Evolutionary conservation across 75 land plant species (phyloP), one percentile per base, ranked within the genome.

Genomic region (Picea sitchensis): DNA sequence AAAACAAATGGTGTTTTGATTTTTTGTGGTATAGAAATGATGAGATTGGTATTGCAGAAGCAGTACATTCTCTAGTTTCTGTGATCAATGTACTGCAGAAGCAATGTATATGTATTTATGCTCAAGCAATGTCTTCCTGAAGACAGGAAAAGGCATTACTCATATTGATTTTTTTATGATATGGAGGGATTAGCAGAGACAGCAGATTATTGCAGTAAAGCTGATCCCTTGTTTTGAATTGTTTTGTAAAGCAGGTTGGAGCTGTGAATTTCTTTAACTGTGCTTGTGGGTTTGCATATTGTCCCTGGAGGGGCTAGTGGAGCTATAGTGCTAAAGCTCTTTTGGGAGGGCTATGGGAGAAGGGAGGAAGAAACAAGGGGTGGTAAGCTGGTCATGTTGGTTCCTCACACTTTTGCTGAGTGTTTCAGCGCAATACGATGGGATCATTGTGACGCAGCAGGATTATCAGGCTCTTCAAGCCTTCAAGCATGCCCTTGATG

Each of bases 381-480:
- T 69, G 51, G 51, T 71, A 47, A 20, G 8, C 23, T 41, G 54
- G 73, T 44, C 9, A 18, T 71, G 38, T 44, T 71, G 44, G 18
- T 67, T 71, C 11, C 54, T 71, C 23, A 9, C 74, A 8, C 13
- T 71, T 18, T 21, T 71, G 54, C n/a, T 71, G 14, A 44, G 74
- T 44, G 74, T 71, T 44, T 44, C 51, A 20, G 54, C 56, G 34
- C 74, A 71, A n/a, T 83, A 83, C 80, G 92, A 90, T 65, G 92
- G 88, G 34, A 65, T 90, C 5, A 59, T 84, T 14, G 83, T 92
- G 59, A 87, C 87, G 5, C 81, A 83, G 78, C 79, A 80, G 4
- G 93, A 96, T 59, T 85, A 78, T 38, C 81, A 85, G 38, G 89
- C 92, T 0, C 88, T 96, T 20, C 85, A 86, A 32, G 90, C 89